A percentile compares a stretch with the other conserved stretches of the same genome.
Evolutionary conservation across 192 early-diverging fungal genomes (phyloP).

Genomic region (Haplosporangium gracile): DNA sequence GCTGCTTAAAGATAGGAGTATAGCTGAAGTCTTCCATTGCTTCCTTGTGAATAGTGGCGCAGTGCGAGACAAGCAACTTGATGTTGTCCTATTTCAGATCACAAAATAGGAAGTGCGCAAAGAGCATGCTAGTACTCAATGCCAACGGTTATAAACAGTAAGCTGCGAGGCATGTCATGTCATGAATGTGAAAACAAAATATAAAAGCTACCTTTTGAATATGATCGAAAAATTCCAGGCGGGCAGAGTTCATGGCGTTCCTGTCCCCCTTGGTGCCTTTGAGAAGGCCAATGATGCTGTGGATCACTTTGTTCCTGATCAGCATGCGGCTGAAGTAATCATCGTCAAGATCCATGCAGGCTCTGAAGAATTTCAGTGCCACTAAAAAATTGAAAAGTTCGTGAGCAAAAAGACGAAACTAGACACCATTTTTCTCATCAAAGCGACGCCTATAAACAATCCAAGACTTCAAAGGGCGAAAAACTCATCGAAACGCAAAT

Average conservation of each 20-base stretch:
- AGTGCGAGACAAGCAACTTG: slow-evolving; percentile 74
- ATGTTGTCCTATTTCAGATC: slow-evolving; percentile 60
- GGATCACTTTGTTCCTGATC: slow-evolving; percentile 75
- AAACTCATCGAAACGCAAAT: background rate
- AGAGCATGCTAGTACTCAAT: background rate
- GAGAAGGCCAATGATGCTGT: slow-evolving; percentile 70
- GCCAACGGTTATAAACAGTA: background rate
- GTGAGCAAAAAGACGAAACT: background rate
- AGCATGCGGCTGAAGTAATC: slow-evolving; percentile 83
- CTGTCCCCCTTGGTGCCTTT: slow-evolving; percentile 70
- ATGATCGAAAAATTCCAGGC: slow-evolving; percentile 88
- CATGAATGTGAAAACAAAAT: background rate
- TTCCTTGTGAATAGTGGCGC: slow-evolving; percentile 56
- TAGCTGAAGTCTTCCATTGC: background rate
- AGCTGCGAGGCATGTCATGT: background rate
- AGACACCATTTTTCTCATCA: too few relatives aligned
- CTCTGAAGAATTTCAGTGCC: slow-evolving; percentile 80
- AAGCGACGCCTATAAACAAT: background rate
- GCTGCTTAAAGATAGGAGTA: background rate
- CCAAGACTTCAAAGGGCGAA: background rate
- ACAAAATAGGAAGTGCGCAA: background rate
- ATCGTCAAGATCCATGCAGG: slow-evolving; percentile 80
- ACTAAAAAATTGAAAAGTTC: slow-evolving; percentile 56
- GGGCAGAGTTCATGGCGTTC: slow-evolving; percentile 88
- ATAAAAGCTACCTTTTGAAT: slow-evolving; percentile 67